These are phyloP conservation scores for Delonix regia DNA, from an alignment of 306 rosid species.

Conservation along the genomic window DNA sequence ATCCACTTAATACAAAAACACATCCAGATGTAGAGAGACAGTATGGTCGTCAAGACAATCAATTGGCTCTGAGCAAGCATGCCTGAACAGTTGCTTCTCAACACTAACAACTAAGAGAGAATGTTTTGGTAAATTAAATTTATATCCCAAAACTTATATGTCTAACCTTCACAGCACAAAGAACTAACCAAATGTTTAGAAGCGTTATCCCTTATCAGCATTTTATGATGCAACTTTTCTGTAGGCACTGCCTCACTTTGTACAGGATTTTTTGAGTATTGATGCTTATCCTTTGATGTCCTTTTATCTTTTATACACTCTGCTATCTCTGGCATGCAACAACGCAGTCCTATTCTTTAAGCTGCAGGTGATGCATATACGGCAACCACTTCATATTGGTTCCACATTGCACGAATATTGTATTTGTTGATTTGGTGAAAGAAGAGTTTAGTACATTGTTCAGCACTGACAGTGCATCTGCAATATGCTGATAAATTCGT, in stretches of 20 bases:
- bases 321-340: too few species aligned
- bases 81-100: not conserved
- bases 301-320: too few species aligned
- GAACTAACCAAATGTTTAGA: not conserved
- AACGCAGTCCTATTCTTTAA: too few species aligned
- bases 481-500: too few species aligned
- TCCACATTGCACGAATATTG: too few species aligned
- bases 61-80: not conserved
- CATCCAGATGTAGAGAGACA: not conserved
- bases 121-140: not conserved
- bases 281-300: too few species aligned
- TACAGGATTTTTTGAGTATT: too few species aligned
- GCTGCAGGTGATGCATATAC: too few species aligned
- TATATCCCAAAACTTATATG: not conserved
- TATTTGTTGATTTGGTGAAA: too few species aligned
- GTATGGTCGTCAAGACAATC: not conserved
- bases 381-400: too few species aligned
- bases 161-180: slow-evolving; percentile 6
- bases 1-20: not conserved
- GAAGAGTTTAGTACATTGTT: not conserved
- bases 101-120: not conserved
- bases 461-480: slow-evolving; percentile 2
- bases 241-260: too few species aligned
- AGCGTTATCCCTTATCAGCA: not conserved
- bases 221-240: not conserved